These are phyloP conservation scores for Candida krabiensis DNA, from an alignment of 805 yeast species.

Conservation along the genomic window DNA sequence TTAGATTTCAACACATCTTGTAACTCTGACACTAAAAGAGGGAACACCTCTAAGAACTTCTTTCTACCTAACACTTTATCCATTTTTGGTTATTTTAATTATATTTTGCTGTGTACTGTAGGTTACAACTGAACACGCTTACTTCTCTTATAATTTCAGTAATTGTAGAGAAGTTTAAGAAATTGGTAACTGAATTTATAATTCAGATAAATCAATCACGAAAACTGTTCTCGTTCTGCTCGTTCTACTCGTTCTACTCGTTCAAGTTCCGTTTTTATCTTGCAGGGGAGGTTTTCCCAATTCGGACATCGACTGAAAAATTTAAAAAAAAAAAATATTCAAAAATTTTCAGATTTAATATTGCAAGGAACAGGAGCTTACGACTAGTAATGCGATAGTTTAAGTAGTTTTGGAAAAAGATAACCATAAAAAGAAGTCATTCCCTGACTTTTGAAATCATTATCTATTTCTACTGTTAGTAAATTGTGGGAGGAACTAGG, in stretches of 20 bases:
- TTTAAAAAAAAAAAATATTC: no score
- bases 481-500: no score
- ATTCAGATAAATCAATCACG: conserved; percentile 1
- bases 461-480: no score
- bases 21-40: conserved; percentile 74
- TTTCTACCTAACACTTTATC: conserved; percentile 44
- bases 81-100: conserved; percentile 18
- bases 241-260: conserved; percentile 6
- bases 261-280: no score
- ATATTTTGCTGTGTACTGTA: background rate
- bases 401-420: no score
- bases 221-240: conserved; percentile 2
- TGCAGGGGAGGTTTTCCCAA: no score
- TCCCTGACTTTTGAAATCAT: no score
- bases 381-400: no score
- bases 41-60: conserved; percentile 68
- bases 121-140: no score
- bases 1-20: conserved; percentile 58
- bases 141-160: no score
- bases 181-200: background rate
- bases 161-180: no score
- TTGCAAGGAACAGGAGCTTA: no score
- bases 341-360: conserved; percentile 4
- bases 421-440: conserved; percentile 5
- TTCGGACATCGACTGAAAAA: background rate